Percentiles rank a stretch among this genome's conserved stretches.
Evolutionary conservation across 2,329 filamentous ascomycete genomes (phyloP).

Genomic region (Fusarium palustre): DNA sequence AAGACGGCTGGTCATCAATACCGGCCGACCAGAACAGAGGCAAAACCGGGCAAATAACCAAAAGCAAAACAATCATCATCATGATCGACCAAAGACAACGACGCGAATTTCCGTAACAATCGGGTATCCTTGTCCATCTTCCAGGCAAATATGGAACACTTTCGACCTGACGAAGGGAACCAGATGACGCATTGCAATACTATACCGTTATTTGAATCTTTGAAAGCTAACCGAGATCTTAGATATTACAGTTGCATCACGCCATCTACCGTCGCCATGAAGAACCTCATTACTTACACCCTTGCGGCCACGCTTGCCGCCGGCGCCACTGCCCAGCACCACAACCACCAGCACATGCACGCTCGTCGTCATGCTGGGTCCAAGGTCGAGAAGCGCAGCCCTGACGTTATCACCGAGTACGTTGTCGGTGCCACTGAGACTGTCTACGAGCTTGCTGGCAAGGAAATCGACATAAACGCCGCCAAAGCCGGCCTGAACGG

Average conservation of each 20-base stretch:
- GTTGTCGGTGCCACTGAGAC: conserved; percentile 72
- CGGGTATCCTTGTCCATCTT: not conserved
- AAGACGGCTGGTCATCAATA: not conserved
- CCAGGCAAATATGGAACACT: not conserved
- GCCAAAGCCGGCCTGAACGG: conserved; percentile 78
- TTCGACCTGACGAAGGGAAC: not conserved
- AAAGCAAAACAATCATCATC: not conserved
- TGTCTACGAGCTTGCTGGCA: conserved; percentile 77
- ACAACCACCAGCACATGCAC: conserved; percentile 70
- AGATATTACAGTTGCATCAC: conserved; percentile 36
- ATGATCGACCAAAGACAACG: not conserved
- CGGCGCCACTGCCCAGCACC: conserved; percentile 68
- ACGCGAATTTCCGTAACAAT: not conserved
- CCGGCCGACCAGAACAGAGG: not conserved
- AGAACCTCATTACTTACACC: conserved; percentile 61
- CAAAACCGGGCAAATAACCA: not conserved
- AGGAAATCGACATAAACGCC: conserved; percentile 69
- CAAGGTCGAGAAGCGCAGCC: conserved; percentile 61
- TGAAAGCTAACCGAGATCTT: conserved; percentile 32
- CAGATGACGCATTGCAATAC: not conserved
- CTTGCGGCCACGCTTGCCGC: conserved; percentile 65
- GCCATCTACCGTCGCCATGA: conserved; percentile 56
- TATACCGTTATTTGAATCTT: conserved; percentile 11
- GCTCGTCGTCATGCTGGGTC: conserved; percentile 64
- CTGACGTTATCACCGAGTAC: conserved; percentile 62